These are phyloP conservation scores for Colletotrichum sp. DNA, from an alignment of 2,329 filamentous ascomycete species.

Conservation along the genomic window DNA sequence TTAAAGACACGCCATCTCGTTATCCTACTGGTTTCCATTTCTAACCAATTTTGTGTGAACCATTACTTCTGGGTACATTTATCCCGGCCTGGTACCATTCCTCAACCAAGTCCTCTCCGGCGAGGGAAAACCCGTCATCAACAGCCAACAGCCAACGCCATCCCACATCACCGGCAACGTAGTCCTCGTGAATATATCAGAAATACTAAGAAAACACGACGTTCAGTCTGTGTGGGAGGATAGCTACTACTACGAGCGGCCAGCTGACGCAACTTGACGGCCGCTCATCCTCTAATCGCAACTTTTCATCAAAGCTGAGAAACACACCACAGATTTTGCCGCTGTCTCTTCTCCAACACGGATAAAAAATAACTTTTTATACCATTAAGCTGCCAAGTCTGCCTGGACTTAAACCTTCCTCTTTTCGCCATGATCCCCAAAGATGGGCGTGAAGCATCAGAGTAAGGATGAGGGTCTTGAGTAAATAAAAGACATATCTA, in stretches of 20 bases:
- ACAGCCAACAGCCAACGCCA: background rate
- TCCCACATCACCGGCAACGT: background rate
- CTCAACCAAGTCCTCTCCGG: rapidly evolving
- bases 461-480: background rate
- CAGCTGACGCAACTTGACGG: background rate
- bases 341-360: background rate
- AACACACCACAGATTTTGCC: background rate
- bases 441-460: too few relatives aligned
- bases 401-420: rapidly evolving
- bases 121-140: background rate
- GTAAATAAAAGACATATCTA: background rate
- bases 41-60: background rate
- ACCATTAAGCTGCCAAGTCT: background rate
- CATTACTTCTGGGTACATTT: background rate
- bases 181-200: background rate
- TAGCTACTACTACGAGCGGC: background rate
- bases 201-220: background rate
- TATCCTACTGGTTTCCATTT: background rate
- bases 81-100: background rate
- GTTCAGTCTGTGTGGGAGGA: background rate
- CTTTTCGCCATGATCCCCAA: rapidly evolving
- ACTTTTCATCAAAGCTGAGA: background rate
- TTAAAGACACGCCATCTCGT: background rate
- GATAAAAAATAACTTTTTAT: background rate
- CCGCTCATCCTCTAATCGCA: background rate